Conservation (phyloP, 2,329 filamentous ascomycete species). For the Blastomyces emzantsi region DNA sequence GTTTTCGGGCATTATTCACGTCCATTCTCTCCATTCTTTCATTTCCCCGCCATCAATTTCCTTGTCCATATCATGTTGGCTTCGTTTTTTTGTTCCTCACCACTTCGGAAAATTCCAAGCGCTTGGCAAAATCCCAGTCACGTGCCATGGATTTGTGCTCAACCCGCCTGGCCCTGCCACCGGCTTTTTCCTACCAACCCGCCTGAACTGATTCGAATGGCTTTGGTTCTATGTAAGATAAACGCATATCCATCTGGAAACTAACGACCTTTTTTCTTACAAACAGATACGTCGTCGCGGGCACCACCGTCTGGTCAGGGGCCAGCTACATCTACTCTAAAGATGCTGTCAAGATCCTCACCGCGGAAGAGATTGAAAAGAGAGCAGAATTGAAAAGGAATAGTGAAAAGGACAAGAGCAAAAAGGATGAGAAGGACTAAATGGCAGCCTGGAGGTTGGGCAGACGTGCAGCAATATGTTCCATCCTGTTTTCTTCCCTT, state of each 20-base stretch:
- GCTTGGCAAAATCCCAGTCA: too few relatives aligned
- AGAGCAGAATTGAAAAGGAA: conserved; percentile 26
- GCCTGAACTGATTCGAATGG: background rate
- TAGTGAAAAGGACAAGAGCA: conserved; percentile 20
- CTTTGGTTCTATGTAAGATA: background rate
- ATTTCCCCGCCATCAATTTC: too few relatives aligned
- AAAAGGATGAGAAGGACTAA: conserved; percentile 7
- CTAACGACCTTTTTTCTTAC: background rate
- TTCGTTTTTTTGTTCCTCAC: too few relatives aligned
- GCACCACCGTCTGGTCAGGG: conserved; percentile 88
- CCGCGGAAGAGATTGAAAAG: conserved; percentile 34
- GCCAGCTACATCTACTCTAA: conserved; percentile 86
- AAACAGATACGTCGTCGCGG: conserved; percentile 68
- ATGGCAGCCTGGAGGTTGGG: too few relatives aligned
- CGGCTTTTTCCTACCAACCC: too few relatives aligned
- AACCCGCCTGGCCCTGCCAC: too few relatives aligned
- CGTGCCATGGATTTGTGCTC: too few relatives aligned
- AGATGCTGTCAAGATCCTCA: conserved; percentile 80
- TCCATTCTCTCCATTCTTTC: too few relatives aligned
- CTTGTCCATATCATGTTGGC: too few relatives aligned
- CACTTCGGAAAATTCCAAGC: too few relatives aligned
- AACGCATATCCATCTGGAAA: background rate
- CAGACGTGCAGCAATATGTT: background rate
- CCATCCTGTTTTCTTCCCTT: background rate
- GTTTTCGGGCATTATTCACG: too few relatives aligned